These are phyloP conservation scores for Helotiales sp. DNA, from an alignment of 2,329 filamentous ascomycete genomes.

Conservation along the genomic window DNA sequence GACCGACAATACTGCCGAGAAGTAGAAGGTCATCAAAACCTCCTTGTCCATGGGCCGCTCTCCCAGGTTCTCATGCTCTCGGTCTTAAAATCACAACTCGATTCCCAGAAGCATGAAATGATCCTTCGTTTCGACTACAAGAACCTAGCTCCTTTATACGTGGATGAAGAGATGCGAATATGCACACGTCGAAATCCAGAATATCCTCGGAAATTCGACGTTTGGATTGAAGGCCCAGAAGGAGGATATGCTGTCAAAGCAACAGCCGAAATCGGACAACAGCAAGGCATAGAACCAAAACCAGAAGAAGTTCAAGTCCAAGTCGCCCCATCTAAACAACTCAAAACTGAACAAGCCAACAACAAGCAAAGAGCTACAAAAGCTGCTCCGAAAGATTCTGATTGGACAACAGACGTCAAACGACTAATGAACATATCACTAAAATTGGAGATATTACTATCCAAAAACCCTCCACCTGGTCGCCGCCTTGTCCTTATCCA, in stretches of 20 bases:
- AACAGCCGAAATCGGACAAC: slow-evolving; percentile 35
- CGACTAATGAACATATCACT: too few species aligned
- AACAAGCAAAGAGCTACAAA: too few species aligned
- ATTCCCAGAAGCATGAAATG: slow-evolving; percentile 31
- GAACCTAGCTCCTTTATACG: slow-evolving; percentile 81
- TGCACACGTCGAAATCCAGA: slow-evolving; percentile 56
- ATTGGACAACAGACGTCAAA: too few species aligned
- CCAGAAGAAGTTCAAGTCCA: background rate
- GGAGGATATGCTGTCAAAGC: slow-evolving; percentile 67
- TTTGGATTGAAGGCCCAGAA: slow-evolving; percentile 64
- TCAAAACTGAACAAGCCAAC: too few species aligned
- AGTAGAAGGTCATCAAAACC: slow-evolving; percentile 71
- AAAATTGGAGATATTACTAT: too few species aligned
- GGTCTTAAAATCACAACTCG: slow-evolving; percentile 54
- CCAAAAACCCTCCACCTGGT: too few species aligned
- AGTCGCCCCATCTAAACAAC: too few species aligned
- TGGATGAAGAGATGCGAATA: slow-evolving; percentile 67
- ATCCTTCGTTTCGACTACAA: slow-evolving; percentile 70
- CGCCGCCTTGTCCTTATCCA: too few species aligned
- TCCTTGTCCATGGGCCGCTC: slow-evolving; percentile 87
- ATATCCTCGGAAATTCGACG: slow-evolving; percentile 50
- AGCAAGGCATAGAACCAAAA: background rate
- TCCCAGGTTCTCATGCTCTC: slow-evolving; percentile 75
- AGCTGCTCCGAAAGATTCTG: too few species aligned
- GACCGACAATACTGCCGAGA: slow-evolving; percentile 68